These are phyloP conservation scores for Dactylellina cionopaga DNA, from an alignment of 2,329 filamentous ascomycete genomes.

Conservation along the genomic window DNA sequence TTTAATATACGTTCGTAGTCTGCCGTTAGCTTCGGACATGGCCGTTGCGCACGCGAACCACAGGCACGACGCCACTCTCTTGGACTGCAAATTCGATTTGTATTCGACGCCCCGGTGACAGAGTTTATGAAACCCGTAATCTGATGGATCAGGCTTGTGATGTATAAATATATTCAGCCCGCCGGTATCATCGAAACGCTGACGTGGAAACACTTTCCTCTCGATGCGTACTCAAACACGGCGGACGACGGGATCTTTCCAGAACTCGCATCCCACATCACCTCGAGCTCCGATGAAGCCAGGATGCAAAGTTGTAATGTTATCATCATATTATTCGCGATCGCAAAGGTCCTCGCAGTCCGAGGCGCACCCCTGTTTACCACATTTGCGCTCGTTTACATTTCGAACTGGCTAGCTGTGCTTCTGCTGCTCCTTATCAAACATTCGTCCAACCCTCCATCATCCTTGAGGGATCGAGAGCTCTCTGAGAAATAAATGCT, in stretches of 20 bases:
- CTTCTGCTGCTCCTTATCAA: not conserved
- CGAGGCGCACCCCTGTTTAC: not conserved
- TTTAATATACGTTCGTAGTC: not conserved
- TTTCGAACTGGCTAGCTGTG: not conserved
- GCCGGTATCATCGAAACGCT: no score
- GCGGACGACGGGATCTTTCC: no score
- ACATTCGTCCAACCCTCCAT: not conserved
- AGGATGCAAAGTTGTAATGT: not conserved
- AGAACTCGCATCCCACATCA: no score
- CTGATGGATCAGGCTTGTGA: no score
- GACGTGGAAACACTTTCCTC: no score
- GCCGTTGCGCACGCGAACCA: not conserved
- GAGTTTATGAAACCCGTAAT: no score
- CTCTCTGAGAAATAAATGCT: not conserved
- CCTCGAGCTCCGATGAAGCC: not conserved
- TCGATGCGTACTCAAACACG: no score
- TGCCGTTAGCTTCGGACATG: not conserved
- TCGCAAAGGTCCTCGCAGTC: not conserved
- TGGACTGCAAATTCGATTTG: no score
- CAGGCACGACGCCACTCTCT: no score
- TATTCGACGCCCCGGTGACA: no score
- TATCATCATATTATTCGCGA: not conserved
- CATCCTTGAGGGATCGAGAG: not conserved
- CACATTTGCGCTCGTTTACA: not conserved
- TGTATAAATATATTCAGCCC: no score